Conservation (phyloP, 176 grass and related monocot species). For the Chrysopogon serrulatus region DNA sequence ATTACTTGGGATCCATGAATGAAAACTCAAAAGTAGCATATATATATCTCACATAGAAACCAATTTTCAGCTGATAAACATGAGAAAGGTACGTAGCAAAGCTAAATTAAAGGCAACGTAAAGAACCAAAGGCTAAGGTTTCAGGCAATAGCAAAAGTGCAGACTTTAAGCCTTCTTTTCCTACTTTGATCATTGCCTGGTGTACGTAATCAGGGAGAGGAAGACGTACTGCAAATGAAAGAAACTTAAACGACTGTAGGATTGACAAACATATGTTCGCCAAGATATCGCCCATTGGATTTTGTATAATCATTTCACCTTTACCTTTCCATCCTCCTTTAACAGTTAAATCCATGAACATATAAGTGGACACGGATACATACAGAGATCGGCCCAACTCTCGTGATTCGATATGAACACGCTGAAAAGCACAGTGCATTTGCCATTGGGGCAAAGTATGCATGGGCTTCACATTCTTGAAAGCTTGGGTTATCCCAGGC, state of each 20-base stretch:
- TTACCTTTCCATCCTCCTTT: not conserved
- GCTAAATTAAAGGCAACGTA: conserved; percentile 51
- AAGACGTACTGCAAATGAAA: conserved; percentile 19
- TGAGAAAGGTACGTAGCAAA: conserved; percentile 22
- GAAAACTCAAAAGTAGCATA: not conserved
- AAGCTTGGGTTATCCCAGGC: conserved; percentile 24
- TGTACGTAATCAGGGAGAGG: conserved; percentile 41
- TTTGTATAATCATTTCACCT: conserved; percentile 27
- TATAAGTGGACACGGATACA: not conserved
- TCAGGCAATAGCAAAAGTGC: conserved; percentile 27
- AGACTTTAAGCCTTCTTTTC: conserved; percentile 47
- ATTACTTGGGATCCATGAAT: not conserved
- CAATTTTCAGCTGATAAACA: conserved; percentile 8
- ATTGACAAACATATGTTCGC: conserved; percentile 29
- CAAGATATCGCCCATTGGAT: conserved; percentile 24
- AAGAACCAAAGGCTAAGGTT: conserved; percentile 45
- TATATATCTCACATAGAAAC: not conserved
- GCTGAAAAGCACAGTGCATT: conserved; percentile 44
- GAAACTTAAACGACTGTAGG: conserved; percentile 25
- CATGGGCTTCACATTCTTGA: conserved; percentile 45
- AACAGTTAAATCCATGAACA: conserved; percentile 6
- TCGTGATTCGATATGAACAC: conserved; percentile 36
- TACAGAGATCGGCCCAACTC: not conserved
- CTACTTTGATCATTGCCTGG: conserved; percentile 50
- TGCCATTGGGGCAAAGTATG: conserved; percentile 29